phyloP scores from a whole-genome alignment of 169 alveolate species.

The Plasmodium inui region DNA sequence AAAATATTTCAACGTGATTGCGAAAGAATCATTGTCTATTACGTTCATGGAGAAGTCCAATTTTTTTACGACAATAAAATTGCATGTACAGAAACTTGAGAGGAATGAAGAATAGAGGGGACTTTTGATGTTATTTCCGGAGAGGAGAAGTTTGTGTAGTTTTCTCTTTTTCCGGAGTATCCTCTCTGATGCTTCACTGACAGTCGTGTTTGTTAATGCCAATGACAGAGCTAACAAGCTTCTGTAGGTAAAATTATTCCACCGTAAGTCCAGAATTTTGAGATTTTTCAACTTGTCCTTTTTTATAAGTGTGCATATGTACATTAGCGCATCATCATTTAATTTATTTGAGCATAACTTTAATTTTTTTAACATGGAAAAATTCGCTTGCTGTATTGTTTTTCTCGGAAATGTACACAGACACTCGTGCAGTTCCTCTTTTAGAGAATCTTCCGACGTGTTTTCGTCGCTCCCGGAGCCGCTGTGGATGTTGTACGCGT shows the following conservation, averaged over 20 bases:
- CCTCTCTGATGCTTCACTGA: neutral
- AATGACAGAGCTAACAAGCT: constrained; percentile 49
- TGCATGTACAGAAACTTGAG: constrained; percentile 68
- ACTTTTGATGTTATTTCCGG: constrained; percentile 66
- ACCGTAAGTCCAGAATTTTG: constrained; percentile 44
- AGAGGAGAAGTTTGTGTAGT: constrained; percentile 22
- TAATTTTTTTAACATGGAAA: constrained; percentile 9
- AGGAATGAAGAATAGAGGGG: constrained; percentile 57
- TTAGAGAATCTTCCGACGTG: constrained; percentile 13
- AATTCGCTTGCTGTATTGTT: constrained; percentile 10
- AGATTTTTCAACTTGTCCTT: constrained; percentile 35
- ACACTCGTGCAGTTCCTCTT: constrained; percentile 6
- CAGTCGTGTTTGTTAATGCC: constrained; percentile 31
- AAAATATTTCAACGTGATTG: constrained; percentile 58
- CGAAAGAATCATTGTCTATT: constrained; percentile 45
- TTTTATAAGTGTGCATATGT: constrained; percentile 48
- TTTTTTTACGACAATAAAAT: constrained; percentile 24
- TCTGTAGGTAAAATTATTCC: constrained; percentile 70
- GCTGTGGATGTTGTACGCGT: constrained; percentile 52
- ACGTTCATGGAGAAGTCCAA: constrained; percentile 64
- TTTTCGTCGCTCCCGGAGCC: constrained; percentile 11
- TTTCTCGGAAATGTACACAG: constrained; percentile 27
- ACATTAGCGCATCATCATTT: constrained; percentile 60
- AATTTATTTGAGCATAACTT: constrained; percentile 59
- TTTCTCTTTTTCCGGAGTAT: neutral